Base-by-base conservation (phyloP, 2,329 filamentous ascomycete species). In the Botrytis sinoallii region DNA sequence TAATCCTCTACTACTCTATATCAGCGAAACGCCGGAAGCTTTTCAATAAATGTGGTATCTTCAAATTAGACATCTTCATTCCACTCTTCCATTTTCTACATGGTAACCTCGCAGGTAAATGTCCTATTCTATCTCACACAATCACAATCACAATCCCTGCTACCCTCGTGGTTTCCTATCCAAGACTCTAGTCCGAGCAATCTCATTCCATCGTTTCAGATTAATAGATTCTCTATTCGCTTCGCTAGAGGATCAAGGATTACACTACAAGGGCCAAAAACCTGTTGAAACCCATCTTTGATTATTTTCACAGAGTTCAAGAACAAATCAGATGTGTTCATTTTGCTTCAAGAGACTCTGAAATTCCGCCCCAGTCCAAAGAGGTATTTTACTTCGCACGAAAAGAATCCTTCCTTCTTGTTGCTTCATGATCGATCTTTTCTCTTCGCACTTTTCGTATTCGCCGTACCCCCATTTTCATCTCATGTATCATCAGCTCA, bases 131-230 rank as follows among this genome's bases (percentile, higher is more conserved):
- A 48, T 64, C 61, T 42, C 61, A 66, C 20, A 66, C 42, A 66
- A 38, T 66, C 64, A 32, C 29, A 68, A 68, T 40, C 65, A 40
- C 22, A 29, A 55, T 48, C 65, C 65, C 22, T 55, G 65, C n/a
- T 35, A 4, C 35, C 65, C 65, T 68, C 65, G 65, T 68, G 65
- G 65, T 68, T 55, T 67, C 46, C 65, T 18, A 55, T 40, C 65
- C 65, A 55, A 67, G 64, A 68, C 46, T 22, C 18, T 10, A 40
- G 65, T 68, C 65, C 65, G 35, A 40, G 32, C 65, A 55, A 68
- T 55, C 61, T 65, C 32, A 40, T 52, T 55, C 32, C 65, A 67
- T 35, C 20, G 65, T 68, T 68, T 68, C 65, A 68, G 65, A 55
- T 68, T 67, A 25, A 67, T 38, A 20, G 44, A 32, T 67, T 20